Evolutionary conservation across 2,329 filamentous ascomycete species (phyloP), one percentile per base, ranked within the genome.

Genomic region (Ceratocystis cacaofunesta): DNA sequence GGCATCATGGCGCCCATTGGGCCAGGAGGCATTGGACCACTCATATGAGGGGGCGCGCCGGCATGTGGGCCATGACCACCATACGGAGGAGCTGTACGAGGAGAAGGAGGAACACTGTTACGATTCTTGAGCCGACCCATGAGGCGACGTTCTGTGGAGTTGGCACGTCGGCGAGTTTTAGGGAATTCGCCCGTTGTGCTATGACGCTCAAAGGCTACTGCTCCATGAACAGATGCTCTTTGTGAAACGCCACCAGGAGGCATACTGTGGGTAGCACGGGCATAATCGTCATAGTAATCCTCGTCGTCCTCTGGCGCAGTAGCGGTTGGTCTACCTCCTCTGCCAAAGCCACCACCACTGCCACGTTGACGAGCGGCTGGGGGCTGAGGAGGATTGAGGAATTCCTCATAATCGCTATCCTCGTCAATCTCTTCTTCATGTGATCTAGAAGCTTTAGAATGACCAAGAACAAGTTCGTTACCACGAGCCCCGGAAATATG

Each of bases 71-170:
- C 48, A 25, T 55, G 63, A 36, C 50, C 61, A 15, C 66, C 66
- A 32, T 62, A 67, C 19, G 60, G 50, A 4, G 66, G 66, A 7
- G 66, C 66, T 6, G 63, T 65, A 15, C 44, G 58, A n/a, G 66
- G 61, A 15, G 66, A 63, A 30, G 66, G 66, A 32, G 66, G 66
- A 60, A 67, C 64, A 22, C 66, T 67, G 44, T 60, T 67, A 19
- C 66, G 63, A 36, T 55, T 41, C 12, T 30, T 48, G 32, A 62
- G 44, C 22, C 66, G 63, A 12, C 64, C 66, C 41, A 32, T 25
- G 12, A 64, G 60, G 6, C 63, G 63, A 15, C 50, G 63, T 19
- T 61, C 52, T 22, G 43, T 55, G 0, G 66, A 65, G 22, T 25
- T 61, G 22, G 57, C 66, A 48, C 66, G 66, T 12, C 66, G 66